phyloP scores from a whole-genome alignment of 2,329 filamentous ascomycete genomes.

The Penicillium sp. region DNA sequence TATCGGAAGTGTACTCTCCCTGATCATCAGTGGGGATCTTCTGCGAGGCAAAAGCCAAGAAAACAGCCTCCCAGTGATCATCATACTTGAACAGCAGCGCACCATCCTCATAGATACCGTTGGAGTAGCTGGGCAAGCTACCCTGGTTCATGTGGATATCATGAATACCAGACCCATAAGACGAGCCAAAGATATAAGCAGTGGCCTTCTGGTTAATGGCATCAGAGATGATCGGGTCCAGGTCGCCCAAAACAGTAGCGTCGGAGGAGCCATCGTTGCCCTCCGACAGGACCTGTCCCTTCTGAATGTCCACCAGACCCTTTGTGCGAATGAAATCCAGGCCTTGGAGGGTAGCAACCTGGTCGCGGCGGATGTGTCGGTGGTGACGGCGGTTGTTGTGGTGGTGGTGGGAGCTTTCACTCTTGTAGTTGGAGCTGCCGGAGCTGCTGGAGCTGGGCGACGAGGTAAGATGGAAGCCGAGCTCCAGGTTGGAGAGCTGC shows the following conservation, averaged over 20 bases:
- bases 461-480: slow-evolving; percentile 27
- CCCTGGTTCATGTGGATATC: slow-evolving; percentile 47
- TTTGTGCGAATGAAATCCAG: slow-evolving; percentile 16
- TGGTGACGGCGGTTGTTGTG: slow-evolving; percentile 19
- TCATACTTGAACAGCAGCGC: slow-evolving; percentile 36
- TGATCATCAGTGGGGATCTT: slow-evolving; percentile 35
- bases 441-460: slow-evolving; percentile 2
- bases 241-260: slow-evolving; percentile 41
- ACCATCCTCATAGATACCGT: slow-evolving; percentile 40
- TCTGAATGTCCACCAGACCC: slow-evolving; percentile 22
- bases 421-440: not conserved
- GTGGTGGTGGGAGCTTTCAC: slow-evolving; percentile 2
- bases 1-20: slow-evolving; percentile 17
- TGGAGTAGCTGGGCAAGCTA: slow-evolving; percentile 32
- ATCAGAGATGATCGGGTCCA: slow-evolving; percentile 35
- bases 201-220: slow-evolving; percentile 38
- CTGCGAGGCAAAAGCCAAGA: slow-evolving; percentile 43
- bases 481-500: slow-evolving; percentile 18
- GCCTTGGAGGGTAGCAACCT: slow-evolving; percentile 19
- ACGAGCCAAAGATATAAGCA: slow-evolving; percentile 41
- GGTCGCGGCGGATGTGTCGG: slow-evolving; percentile 4
- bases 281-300: slow-evolving; percentile 27
- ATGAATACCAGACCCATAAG: slow-evolving; percentile 38
- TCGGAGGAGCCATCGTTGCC: slow-evolving; percentile 15
- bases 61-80: slow-evolving; percentile 42